Percentiles rank a stretch among this genome's conserved stretches.
These are phyloP conservation scores for Trichoderma aggressivum DNA, from an alignment of 2,329 filamentous ascomycete species.

Conservation along the genomic window DNA sequence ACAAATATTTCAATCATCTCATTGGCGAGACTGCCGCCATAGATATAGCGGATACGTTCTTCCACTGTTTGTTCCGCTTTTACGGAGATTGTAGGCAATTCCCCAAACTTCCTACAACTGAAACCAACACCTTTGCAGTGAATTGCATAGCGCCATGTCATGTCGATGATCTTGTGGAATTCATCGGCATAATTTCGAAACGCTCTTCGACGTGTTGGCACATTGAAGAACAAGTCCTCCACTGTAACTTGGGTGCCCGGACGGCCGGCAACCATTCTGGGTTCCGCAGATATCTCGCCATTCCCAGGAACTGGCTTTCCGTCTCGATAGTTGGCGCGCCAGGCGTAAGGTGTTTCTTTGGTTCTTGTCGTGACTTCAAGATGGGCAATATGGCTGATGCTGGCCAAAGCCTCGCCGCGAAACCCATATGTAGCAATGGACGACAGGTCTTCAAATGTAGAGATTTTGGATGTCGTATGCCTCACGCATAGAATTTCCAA, in stretches of 20 bases:
- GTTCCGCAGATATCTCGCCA: constrained; percentile 80
- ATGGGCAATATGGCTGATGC: constrained; percentile 98
- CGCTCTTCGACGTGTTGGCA: constrained; percentile 80
- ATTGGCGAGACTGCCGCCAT: constrained; percentile 79
- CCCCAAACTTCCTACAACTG: too few relatives aligned
- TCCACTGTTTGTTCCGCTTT: constrained; percentile 67
- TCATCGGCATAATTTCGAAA: constrained; percentile 92
- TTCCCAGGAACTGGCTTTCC: constrained; percentile 80
- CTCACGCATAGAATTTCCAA: constrained; percentile 88
- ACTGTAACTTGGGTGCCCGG: constrained; percentile 93
- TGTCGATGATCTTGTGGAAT: constrained; percentile 95
- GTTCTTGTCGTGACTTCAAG: constrained; percentile 93
- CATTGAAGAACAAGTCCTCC: constrained; percentile 95
- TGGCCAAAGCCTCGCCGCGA: constrained; percentile 89
- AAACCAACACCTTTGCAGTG: constrained; percentile 91
- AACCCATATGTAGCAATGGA: constrained; percentile 97
- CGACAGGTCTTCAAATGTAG: constrained; percentile 85
- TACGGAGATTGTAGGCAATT: too few relatives aligned
- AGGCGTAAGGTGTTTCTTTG: constrained; percentile 80
- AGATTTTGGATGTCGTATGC: constrained; percentile 95
- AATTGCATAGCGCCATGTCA: constrained; percentile 88
- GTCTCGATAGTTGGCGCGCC: constrained; percentile 82
- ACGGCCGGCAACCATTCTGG: constrained; percentile 81
- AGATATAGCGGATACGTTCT: constrained; percentile 86
- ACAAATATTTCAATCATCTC: constrained; percentile 77